Conservation (phyloP, 2,329 filamentous ascomycete species). For the Coniella vitis region DNA sequence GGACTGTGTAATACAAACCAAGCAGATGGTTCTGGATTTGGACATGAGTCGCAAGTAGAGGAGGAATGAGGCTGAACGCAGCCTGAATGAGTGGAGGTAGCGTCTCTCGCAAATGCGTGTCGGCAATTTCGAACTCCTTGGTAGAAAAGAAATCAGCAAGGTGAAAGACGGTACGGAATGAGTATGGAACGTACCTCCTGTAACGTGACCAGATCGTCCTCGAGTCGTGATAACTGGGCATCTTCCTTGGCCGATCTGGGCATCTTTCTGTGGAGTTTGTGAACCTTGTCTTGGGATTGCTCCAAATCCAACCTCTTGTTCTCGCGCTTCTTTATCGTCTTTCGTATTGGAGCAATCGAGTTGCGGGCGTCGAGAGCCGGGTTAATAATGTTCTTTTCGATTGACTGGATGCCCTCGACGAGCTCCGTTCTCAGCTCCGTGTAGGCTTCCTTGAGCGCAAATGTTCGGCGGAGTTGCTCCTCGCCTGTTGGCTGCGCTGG, state of each 20-base stretch:
- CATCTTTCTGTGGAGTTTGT: slow-evolving; percentile 62
- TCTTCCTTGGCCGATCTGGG: slow-evolving; percentile 69
- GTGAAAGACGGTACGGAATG: neutral
- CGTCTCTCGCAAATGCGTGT: slow-evolving; percentile 64
- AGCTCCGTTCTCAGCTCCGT: slow-evolving; percentile 66
- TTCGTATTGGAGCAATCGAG: slow-evolving; percentile 64
- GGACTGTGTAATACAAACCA: slow-evolving; percentile 68
- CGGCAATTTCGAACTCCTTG: slow-evolving; percentile 70
- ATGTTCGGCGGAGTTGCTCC: slow-evolving; percentile 55
- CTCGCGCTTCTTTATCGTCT: slow-evolving; percentile 78
- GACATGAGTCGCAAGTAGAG: slow-evolving; percentile 62
- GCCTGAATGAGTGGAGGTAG: slow-evolving; percentile 67
- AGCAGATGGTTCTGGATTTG: slow-evolving; percentile 72
- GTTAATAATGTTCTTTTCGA: slow-evolving; percentile 63
- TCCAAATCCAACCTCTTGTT: slow-evolving; percentile 79
- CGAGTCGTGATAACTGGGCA: slow-evolving; percentile 60
- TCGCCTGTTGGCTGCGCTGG: slow-evolving; percentile 55
- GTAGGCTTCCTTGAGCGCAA: slow-evolving; percentile 59
- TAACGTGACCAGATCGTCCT: slow-evolving; percentile 59
- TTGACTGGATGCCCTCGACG: slow-evolving; percentile 60
- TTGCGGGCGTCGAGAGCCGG: slow-evolving; percentile 65
- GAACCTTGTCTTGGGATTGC: slow-evolving; percentile 64
- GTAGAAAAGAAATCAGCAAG: slow-evolving; percentile 13
- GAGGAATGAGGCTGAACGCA: slow-evolving; percentile 67
- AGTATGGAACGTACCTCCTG: slow-evolving; percentile 44